Conservation (phyloP, 2,329 filamentous ascomycete species). For the Talaromyces sp. region DNA sequence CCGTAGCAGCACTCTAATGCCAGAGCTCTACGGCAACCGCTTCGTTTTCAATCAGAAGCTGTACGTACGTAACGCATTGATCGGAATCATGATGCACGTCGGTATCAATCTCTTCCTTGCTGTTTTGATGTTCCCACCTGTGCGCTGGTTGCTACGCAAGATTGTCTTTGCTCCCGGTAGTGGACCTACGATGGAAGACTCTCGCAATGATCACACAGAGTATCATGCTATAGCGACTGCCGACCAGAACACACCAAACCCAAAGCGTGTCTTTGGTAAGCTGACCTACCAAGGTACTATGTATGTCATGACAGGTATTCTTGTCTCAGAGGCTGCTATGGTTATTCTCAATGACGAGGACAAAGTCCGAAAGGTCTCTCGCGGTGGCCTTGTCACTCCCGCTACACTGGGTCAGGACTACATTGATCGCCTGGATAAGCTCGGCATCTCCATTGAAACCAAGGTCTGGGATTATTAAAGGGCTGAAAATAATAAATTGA, state of each 20-base stretch:
- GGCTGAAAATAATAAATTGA: neutral
- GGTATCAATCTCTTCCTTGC: slow-evolving; percentile 50
- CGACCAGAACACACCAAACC: slow-evolving; percentile 37
- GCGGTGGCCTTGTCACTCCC: slow-evolving; percentile 53
- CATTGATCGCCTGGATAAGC: slow-evolving; percentile 48
- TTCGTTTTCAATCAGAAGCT: slow-evolving; percentile 63
- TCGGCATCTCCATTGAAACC: slow-evolving; percentile 46
- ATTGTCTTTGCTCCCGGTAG: slow-evolving; percentile 55
- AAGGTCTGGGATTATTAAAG: slow-evolving; percentile 38
- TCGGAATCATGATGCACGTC: slow-evolving; percentile 54
- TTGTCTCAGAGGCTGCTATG: slow-evolving; percentile 50
- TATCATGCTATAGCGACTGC: slow-evolving; percentile 50
- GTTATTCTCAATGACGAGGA: slow-evolving; percentile 47
- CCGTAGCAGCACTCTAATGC: slow-evolving; percentile 61
- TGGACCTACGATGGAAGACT: slow-evolving; percentile 51
- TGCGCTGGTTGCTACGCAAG: slow-evolving; percentile 54
- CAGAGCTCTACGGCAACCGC: slow-evolving; percentile 59
- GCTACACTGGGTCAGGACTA: slow-evolving; percentile 52
- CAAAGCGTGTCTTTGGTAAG: slow-evolving; percentile 46
- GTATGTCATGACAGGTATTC: slow-evolving; percentile 48
- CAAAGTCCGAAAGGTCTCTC: slow-evolving; percentile 43
- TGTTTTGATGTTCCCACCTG: slow-evolving; percentile 54
- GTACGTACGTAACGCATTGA: slow-evolving; percentile 53
- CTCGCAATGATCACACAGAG: slow-evolving; percentile 42
- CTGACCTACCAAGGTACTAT: slow-evolving; percentile 45